Conservation (phyloP, 2,329 filamentous ascomycete genomes). For the Cladophialophora carrionii region DNA sequence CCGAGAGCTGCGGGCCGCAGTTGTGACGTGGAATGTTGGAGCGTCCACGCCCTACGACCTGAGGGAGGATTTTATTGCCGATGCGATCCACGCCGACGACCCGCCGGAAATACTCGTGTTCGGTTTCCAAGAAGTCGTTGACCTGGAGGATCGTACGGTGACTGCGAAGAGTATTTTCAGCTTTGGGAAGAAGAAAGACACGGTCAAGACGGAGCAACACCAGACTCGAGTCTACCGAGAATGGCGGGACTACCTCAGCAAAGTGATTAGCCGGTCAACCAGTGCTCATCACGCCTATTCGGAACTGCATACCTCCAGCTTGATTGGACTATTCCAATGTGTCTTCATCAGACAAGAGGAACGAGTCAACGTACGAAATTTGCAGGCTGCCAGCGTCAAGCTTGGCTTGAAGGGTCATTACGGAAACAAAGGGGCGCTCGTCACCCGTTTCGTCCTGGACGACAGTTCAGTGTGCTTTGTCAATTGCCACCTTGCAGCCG, state of each 20-base stretch:
- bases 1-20: slow-evolving; percentile 74
- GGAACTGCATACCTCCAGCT: slow-evolving; percentile 81
- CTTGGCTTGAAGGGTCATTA: slow-evolving; percentile 93
- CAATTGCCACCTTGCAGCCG: slow-evolving; percentile 95
- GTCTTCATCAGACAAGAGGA: slow-evolving; percentile 87
- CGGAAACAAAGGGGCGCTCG: slow-evolving; percentile 93
- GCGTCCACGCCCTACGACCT: slow-evolving; percentile 89
- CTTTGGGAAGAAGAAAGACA: slow-evolving; percentile 73
- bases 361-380: slow-evolving; percentile 72
- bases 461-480: slow-evolving; percentile 94
- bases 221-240: slow-evolving; percentile 98
- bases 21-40: slow-evolving; percentile 96
- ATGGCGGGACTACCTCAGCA: slow-evolving; percentile 87
- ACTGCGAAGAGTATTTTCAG: slow-evolving; percentile 94
- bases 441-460: slow-evolving; percentile 89
- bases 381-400: slow-evolving; percentile 84
- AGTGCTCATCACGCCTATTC: slow-evolving; percentile 76
- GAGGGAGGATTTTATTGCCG: slow-evolving; percentile 74
- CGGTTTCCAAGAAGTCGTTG: slow-evolving; percentile 97
- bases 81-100: slow-evolving; percentile 74
- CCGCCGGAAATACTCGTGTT: slow-evolving; percentile 91
- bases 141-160: slow-evolving; percentile 94
- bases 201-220: slow-evolving; percentile 75
- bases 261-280: slow-evolving; percentile 81
- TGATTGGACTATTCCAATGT: slow-evolving; percentile 94